Conservation (phyloP, 306 rosid species). For the Malus asiatica region DNA sequence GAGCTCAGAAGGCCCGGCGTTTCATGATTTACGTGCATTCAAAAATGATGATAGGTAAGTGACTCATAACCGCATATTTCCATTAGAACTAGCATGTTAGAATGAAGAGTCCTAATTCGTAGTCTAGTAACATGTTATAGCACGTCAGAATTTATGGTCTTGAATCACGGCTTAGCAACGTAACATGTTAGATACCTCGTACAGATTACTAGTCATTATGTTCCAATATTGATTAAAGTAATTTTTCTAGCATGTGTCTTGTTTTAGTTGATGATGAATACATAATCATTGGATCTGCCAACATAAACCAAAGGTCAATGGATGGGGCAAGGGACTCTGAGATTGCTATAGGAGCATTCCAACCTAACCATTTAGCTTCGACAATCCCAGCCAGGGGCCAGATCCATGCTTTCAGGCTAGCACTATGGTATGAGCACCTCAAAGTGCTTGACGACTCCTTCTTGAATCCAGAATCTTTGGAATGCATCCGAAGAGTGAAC, state of each 20-base stretch:
- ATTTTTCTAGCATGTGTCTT: neutral
- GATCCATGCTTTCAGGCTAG: conserved; percentile 47
- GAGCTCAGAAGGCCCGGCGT: conserved; percentile 55
- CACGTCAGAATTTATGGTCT: neutral
- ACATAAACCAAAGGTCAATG: conserved; percentile 91
- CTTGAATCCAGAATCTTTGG: conserved; percentile 17
- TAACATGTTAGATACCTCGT: neutral
- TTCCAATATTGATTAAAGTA: neutral
- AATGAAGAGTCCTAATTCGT: neutral
- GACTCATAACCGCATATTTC: neutral
- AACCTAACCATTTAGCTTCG: conserved; percentile 38
- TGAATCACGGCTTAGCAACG: neutral
- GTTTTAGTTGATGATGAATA: conserved; percentile 80
- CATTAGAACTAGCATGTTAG: neutral
- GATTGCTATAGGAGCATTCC: conserved; percentile 91
- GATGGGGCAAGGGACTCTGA: conserved; percentile 85
- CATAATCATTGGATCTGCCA: conserved; percentile 82
- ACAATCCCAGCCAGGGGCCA: conserved; percentile 39
- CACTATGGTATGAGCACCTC: conserved; percentile 75
- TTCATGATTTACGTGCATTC: conserved; percentile 97
- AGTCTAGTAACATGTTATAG: neutral
- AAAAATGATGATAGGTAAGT: conserved; percentile 93
- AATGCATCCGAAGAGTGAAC: conserved; percentile 14
- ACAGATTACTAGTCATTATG: neutral
- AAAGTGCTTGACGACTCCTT: conserved; percentile 5